Evolutionary conservation across 192 early-diverging fungal species (phyloP).

Genomic region (Nowakowskiella sp.): DNA sequence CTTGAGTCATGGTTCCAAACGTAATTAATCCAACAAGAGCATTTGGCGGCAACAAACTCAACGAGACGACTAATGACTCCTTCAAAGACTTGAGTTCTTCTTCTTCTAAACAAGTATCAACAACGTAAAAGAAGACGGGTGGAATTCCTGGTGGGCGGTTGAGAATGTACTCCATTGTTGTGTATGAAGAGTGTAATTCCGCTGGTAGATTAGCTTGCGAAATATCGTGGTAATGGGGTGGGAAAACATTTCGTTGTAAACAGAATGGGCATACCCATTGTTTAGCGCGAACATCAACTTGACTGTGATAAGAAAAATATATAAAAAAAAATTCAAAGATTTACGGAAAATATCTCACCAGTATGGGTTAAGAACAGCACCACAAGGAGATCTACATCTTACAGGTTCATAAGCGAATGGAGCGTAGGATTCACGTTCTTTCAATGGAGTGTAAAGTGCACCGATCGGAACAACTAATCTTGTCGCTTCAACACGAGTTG

Average conservation of each 20-base stretch:
- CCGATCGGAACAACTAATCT: slow-evolving; percentile 90
- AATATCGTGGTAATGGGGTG: slow-evolving; percentile 96
- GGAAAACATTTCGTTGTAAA: slow-evolving; percentile 91
- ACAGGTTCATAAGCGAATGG: slow-evolving; percentile 97
- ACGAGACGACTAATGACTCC: slow-evolving; percentile 80
- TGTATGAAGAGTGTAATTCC: slow-evolving; percentile 83
- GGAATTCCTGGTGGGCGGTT: slow-evolving; percentile 71
- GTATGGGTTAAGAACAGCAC: slow-evolving; percentile 94
- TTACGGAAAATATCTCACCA: slow-evolving; percentile 49
- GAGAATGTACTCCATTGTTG: slow-evolving; percentile 94
- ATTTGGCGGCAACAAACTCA: slow-evolving; percentile 85
- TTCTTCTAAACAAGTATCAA: slow-evolving; percentile 94
- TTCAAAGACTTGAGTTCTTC: slow-evolving; percentile 93
- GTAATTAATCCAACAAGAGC: slow-evolving; percentile 94
- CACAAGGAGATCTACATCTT: slow-evolving; percentile 88
- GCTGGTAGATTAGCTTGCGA: slow-evolving; percentile 84
- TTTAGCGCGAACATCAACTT: slow-evolving; percentile 91
- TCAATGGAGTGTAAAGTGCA: slow-evolving; percentile 87
- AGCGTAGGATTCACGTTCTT: slow-evolving; percentile 77
- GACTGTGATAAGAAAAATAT: slow-evolving; percentile 38
- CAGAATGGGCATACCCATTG: slow-evolving; percentile 99
- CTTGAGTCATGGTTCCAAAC: slow-evolving; percentile 94
- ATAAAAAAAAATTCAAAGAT: neutral
- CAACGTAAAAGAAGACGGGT: slow-evolving; percentile 93
- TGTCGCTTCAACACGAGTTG: slow-evolving; percentile 88